Evolutionary conservation across 257 asterid genomes (phyloP), one percentile per base, ranked within the genome.

Genomic region (Leonotis leonurus): DNA sequence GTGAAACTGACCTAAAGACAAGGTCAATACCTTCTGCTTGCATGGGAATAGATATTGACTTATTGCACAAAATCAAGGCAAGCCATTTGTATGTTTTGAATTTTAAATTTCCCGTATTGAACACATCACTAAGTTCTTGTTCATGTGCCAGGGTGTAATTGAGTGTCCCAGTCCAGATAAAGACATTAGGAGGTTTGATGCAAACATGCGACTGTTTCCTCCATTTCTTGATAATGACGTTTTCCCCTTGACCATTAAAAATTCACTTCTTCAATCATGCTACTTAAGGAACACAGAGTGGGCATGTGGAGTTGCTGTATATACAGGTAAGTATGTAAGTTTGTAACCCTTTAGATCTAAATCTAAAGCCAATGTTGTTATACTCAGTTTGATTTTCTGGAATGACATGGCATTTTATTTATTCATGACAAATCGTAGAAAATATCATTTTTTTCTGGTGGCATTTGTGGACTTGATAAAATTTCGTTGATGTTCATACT

Each of bases 261-360:
- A 93, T 59, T 87, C 97, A 55, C 72, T 89, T 53, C 97, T 89
- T 70, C 97, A 93, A 62, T 93, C 97, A 41, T 93, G 99, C 81
- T 93, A 89, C 86, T 80, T 93, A 67, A 78, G 97, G 79, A 89
- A 93, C 85, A 87, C 97, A 4, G 99, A 89, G 77, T 93, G 99
- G 99, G 99, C 95, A 62, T 93, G 99, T 78, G 99, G 99, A 71
- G 97, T 93, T 80, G 84, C 99, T 75, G 89, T 93, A 41, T 93
- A 93, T 74, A 89, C 99, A 74, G 99, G 99, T 77, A 78, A 79
- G 89, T n/a, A n/a, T n/a, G n/a, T n/a, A n/a, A 75, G 52, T 74
- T n/a, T n/a, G 63, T 55, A 17, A 26, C 64, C 33, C 68, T 48
- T 13, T 56, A n/a, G n/a, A n/a, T n/a, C n/a, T n/a, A n/a, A n/a